Conservation (phyloP, 805 yeast species). For the Candida nonsorbophila region DNA sequence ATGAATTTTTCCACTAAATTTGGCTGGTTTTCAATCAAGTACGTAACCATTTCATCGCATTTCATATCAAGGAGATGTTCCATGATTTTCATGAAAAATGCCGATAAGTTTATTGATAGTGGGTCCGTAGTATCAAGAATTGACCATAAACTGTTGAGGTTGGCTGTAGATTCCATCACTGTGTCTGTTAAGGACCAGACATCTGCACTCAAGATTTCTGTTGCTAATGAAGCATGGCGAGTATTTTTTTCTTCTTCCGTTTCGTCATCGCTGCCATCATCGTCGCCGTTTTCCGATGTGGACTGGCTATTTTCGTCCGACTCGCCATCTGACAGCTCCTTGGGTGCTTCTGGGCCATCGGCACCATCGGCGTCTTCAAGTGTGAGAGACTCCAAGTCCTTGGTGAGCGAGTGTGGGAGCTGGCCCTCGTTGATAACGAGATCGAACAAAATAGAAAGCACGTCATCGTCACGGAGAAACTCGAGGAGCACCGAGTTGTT, state of each 20-base stretch:
- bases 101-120: conserved; percentile 69
- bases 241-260: conserved; percentile 28
- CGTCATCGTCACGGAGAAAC: conserved; percentile 34
- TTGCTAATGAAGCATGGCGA: conserved; percentile 48
- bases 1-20: conserved; percentile 35
- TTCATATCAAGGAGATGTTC: conserved; percentile 53
- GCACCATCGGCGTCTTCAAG: conserved; percentile 3
- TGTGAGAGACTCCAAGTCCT: background rate
- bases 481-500: conserved; percentile 39
- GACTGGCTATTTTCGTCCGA: conserved; percentile 1
- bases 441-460: conserved; percentile 31
- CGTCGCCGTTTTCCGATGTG: conserved; percentile 1
- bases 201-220: conserved; percentile 86
- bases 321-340: too few relatives aligned
- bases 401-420: background rate
- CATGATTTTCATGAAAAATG: conserved; percentile 87
- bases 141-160: conserved; percentile 73
- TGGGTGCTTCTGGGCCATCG: conserved; percentile 1
- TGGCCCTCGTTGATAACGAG: conserved; percentile 30
- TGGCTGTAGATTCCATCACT: conserved; percentile 66
- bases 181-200: conserved; percentile 93
- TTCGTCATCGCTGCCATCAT: conserved; percentile 12
- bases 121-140: conserved; percentile 66
- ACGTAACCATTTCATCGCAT: conserved; percentile 43
- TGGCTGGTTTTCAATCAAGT: conserved; percentile 39